Evolutionary conservation across 805 yeast species (phyloP).

Genomic region (Deakozyma indianensis): DNA sequence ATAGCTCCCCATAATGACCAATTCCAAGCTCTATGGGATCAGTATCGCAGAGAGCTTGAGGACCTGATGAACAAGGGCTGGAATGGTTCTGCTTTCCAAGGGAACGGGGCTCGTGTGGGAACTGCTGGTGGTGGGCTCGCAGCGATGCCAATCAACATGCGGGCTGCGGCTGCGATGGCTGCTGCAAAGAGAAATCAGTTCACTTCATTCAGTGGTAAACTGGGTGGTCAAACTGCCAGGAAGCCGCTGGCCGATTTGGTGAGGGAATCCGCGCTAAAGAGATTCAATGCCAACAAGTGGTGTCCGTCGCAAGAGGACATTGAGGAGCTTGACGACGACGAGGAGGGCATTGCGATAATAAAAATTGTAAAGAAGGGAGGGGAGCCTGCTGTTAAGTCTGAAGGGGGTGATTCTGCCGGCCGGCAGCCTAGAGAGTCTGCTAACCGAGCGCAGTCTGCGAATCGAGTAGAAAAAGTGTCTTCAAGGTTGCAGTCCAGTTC

Average conservation of each 20-base stretch:
- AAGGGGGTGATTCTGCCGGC: neutral
- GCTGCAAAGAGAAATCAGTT: neutral
- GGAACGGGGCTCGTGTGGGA: constrained; percentile 36
- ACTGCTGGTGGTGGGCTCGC: constrained; percentile 9
- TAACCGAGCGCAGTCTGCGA: no score
- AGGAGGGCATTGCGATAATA: neutral
- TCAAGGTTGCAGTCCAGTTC: no score
- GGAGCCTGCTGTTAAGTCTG: neutral
- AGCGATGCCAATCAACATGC: constrained; percentile 1
- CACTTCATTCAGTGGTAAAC: neutral
- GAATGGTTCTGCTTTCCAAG: constrained; percentile 32
- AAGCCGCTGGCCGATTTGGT: constrained; percentile 9
- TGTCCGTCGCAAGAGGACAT: constrained; percentile 5
- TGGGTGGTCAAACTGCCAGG: constrained; percentile 1
- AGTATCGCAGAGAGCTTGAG: constrained; percentile 36
- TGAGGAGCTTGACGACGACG: constrained; percentile 4
- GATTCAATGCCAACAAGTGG: constrained; percentile 6
- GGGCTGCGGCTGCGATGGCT: constrained; percentile 5
- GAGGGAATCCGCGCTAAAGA: constrained; percentile 8
- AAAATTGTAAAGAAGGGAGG: neutral
- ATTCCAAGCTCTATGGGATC: constrained; percentile 55
- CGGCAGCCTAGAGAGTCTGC: no score
- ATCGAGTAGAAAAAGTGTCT: no score
- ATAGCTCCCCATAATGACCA: constrained; percentile 66
- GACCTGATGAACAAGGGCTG: constrained; percentile 26